Percentiles rank a stretch among this genome's conserved stretches.
Evolutionary conservation across 164 flowering plant genomes (phyloP).

Genomic region (Cinnamomum chago): DNA sequence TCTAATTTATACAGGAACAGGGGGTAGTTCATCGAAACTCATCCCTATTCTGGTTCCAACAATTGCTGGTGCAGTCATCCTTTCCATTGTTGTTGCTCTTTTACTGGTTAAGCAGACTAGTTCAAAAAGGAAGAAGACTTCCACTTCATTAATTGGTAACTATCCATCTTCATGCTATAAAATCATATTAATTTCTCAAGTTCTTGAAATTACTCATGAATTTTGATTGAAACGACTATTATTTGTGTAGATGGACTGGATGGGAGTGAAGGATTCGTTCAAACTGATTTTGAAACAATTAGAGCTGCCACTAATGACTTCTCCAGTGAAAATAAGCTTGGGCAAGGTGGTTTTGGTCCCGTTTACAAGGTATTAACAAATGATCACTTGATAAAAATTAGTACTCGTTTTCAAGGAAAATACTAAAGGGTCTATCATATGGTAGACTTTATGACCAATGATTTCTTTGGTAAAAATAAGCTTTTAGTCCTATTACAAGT

Average conservation of each 20-base stretch:
- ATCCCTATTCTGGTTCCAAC: not conserved
- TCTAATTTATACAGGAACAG: not conserved
- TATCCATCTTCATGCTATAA: not conserved
- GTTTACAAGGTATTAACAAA: too few species aligned
- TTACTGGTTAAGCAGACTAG: not conserved
- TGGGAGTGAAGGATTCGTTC: too few species aligned
- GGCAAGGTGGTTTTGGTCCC: too few species aligned
- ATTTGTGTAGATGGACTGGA: too few species aligned
- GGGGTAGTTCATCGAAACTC: not conserved
- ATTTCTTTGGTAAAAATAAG: constrained; percentile 4
- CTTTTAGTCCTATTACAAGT: not conserved
- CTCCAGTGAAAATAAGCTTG: too few species aligned
- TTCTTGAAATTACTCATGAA: too few species aligned
- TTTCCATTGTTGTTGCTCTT: not conserved
- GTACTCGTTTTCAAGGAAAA: not conserved
- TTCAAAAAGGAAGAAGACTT: not conserved
- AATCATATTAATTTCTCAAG: too few species aligned
- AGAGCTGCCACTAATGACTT: too few species aligned
- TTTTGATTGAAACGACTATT: too few species aligned
- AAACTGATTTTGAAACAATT: too few species aligned
- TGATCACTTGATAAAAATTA: too few species aligned
- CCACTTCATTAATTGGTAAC: not conserved
- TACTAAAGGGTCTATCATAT: too few species aligned
- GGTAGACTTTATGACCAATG: not conserved
- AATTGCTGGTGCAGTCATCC: not conserved